Conservation (phyloP, 106 monocot species). For the Cymbidium sinense region DNA sequence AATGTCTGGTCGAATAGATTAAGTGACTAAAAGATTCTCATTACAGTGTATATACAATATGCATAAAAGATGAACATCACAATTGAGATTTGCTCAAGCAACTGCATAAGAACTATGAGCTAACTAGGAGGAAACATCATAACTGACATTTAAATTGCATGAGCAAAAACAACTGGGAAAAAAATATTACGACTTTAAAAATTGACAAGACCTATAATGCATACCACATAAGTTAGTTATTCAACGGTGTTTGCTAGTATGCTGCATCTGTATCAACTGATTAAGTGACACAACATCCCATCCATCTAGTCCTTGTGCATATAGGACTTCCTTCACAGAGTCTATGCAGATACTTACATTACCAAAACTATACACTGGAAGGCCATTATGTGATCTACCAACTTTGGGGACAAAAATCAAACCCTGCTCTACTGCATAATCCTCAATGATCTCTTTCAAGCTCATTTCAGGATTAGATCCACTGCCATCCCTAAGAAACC, state of each 20-base stretch:
- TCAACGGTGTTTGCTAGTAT: slow-evolving; percentile 18
- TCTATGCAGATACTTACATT: slow-evolving; percentile 76
- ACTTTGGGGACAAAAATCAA: slow-evolving; percentile 71
- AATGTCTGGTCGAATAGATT: background rate
- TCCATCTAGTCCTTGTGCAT: slow-evolving; percentile 63
- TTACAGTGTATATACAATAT: background rate
- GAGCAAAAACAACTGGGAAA: background rate
- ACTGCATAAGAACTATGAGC: background rate
- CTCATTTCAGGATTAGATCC: slow-evolving; percentile 38
- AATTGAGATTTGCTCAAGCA: background rate
- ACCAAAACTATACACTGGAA: slow-evolving; percentile 90
- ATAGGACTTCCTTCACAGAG: slow-evolving; percentile 59
- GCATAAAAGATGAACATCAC: background rate
- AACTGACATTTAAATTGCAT: background rate
- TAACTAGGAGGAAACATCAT: background rate
- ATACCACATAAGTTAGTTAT: slow-evolving; percentile 4
- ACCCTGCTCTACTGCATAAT: slow-evolving; percentile 69
- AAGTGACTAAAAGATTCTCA: background rate
- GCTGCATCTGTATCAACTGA: slow-evolving; percentile 81
- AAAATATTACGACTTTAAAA: background rate
- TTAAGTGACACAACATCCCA: slow-evolving; percentile 66
- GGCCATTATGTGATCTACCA: slow-evolving; percentile 69
- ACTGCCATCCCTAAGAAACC: slow-evolving; percentile 21
- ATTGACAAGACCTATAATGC: background rate
- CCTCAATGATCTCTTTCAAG: slow-evolving; percentile 74